Conservation (phyloP, 2,329 filamentous ascomycete species). For the Alternaria brassicicola region DNA sequence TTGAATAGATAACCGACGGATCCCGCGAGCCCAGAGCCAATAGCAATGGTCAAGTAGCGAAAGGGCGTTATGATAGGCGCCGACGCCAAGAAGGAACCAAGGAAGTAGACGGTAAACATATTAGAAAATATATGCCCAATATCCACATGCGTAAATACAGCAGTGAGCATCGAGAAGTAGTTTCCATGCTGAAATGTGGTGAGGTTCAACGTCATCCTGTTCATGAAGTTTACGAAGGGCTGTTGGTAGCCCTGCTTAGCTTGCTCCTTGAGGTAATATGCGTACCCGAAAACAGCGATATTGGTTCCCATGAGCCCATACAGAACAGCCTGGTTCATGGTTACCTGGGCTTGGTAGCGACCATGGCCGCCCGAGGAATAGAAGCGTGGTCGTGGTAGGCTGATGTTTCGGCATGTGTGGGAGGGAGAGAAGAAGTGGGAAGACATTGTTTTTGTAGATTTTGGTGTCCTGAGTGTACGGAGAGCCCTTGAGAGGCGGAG, state of each 20-base stretch:
- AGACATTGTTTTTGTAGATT: conserved; percentile 11
- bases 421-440: conserved; percentile 30
- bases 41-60: conserved; percentile 32
- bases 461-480: conserved; percentile 10
- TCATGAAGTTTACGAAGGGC: conserved; percentile 21
- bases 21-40: conserved; percentile 42
- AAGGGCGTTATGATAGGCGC: conserved; percentile 38
- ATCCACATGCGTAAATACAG: conserved; percentile 48
- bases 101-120: conserved; percentile 49
- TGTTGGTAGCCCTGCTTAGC: conserved; percentile 23
- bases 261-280: conserved; percentile 41
- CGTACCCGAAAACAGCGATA: conserved; percentile 48
- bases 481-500: conserved; percentile 15
- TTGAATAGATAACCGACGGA: conserved; percentile 23
- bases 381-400: conserved; percentile 15
- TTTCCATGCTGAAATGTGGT: conserved; percentile 34
- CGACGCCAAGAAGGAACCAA: conserved; percentile 44
- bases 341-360: conserved; percentile 4
- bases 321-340: conserved; percentile 32
- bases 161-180: conserved; percentile 50
- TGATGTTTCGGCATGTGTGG: conserved; percentile 7
- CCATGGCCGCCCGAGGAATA: conserved; percentile 9
- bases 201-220: conserved; percentile 46
- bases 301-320: conserved; percentile 51
- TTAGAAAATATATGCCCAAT: conserved; percentile 50